Percentiles rank a stretch among this genome's conserved stretches.
Evolutionary conservation across 164 flowering plant species (phyloP).

Genomic region (grape (Vitis vinifera)): DNA sequence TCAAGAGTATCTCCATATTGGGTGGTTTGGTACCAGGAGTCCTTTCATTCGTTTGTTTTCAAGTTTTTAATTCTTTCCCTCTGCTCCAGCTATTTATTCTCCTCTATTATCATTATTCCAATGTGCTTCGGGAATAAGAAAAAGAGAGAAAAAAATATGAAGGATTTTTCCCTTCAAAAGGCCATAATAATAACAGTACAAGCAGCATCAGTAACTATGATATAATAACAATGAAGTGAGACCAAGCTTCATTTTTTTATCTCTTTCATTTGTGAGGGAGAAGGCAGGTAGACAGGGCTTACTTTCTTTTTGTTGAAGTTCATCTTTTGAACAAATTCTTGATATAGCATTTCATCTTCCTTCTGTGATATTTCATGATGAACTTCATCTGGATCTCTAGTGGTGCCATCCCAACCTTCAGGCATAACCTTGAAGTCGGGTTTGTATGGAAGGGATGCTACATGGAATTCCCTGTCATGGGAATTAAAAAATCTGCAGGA

Average conservation of each 20-base stretch:
- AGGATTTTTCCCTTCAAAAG: not conserved
- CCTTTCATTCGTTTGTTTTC: too few relatives aligned
- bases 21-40: too few relatives aligned
- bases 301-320: constrained; percentile 87
- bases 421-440: constrained; percentile 99
- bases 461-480: constrained; percentile 92
- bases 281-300: constrained; percentile 13
- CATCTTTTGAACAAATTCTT: constrained; percentile 78
- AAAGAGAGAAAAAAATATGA: not conserved
- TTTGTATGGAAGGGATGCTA: constrained; percentile 89
- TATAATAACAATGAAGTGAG: too few relatives aligned
- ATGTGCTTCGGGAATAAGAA: not conserved
- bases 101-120: not conserved
- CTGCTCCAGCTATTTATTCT: not conserved
- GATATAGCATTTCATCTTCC: constrained; percentile 83
- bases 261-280: not conserved
- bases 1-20: too few relatives aligned
- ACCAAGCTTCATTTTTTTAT: not conserved
- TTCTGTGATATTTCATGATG: constrained; percentile 89
- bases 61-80: not conserved
- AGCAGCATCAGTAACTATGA: too few relatives aligned
- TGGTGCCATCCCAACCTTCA: constrained; percentile 96
- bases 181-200: too few relatives aligned
- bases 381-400: constrained; percentile 87
- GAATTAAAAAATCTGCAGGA: constrained; percentile 72